Evolutionary conservation across 2,329 filamentous ascomycete species (phyloP).

Genomic region (Colletotrichum tabaci): DNA sequence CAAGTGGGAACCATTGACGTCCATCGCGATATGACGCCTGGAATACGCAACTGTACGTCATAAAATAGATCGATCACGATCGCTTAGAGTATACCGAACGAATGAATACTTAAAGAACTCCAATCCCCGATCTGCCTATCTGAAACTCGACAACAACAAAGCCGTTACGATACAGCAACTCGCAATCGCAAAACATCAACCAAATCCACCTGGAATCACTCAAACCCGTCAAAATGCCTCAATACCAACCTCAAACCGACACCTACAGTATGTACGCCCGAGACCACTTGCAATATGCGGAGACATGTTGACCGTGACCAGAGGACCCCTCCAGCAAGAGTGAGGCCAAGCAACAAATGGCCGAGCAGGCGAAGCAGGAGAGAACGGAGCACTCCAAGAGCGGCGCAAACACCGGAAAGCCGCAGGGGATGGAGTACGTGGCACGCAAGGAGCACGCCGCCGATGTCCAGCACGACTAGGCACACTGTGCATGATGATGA

Average conservation of each 20-base stretch:
- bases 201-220: not conserved
- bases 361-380: conserved; percentile 12
- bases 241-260: conserved; percentile 24
- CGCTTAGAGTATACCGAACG: not conserved
- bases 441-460: conserved; percentile 27
- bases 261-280: conserved; percentile 14
- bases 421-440: conserved; percentile 16
- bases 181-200: not conserved
- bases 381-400: conserved; percentile 31
- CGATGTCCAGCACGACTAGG: conserved; percentile 18
- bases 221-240: conserved; percentile 16
- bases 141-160: too few relatives aligned
- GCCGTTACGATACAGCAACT: too few relatives aligned
- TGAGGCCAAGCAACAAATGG: conserved; percentile 23
- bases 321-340: conserved; percentile 24
- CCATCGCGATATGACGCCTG: not conserved
- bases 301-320: not conserved
- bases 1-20: conserved; percentile 13
- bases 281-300: not conserved
- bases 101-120: not conserved
- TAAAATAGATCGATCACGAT: not conserved
- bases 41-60: conserved; percentile 14
- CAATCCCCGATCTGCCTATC: not conserved
- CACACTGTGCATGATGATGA: not conserved
- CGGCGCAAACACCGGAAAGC: conserved; percentile 27